Evolutionary conservation across 1,284 basidiomycete species (phyloP), one percentile per base, ranked within the genome.

Genomic region (Ceratobasidium sp.): DNA sequence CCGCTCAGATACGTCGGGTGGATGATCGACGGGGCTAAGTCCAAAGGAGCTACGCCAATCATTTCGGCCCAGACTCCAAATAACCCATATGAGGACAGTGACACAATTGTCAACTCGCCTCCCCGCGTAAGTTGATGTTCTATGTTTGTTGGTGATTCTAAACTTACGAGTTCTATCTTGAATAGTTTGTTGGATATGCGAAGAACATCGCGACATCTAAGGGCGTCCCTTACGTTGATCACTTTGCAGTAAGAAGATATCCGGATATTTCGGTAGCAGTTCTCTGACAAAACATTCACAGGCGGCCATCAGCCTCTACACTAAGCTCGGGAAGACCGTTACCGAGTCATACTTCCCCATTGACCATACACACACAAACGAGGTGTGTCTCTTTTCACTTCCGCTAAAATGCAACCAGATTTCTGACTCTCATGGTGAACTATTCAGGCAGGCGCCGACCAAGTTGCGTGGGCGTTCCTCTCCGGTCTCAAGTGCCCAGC

Each of bases 61-160:
- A 80, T 87, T 33, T 85, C 85, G 22, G 84, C 84, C n/a, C 84
- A 86, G 77, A 88, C 87, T 3, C 86, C 87, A 2, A 80, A 84
- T 77, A 85, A 88, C 78, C 82, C 83, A 33, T 87, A 86, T 84
- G 79, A 81, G 15, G 81, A 76, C 69, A 64, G 81, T 64, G 80
- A 78, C 51, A 79, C 79, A 33, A 84, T 86, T 51, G 79, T 66
- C 15, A 76, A 78, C 41, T 79, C 83, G 19, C 81, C 82, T 31
- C 80, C 83, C 29, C 82, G 86, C 14, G 76, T 76, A 72, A 31
- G 50, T 47, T 47, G 27, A 17, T 44, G 14, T 0, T 6, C 29
- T 19, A 24, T 57, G n/a, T 2, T 36, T 57, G 19, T 19, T 1
- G 19, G 29, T 19, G 27, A 27, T 11, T n/a, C n/a, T 48, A 17